Evolutionary conservation across 2,329 filamentous ascomycete genomes (phyloP), one percentile per base, ranked within the genome.

Genomic region (Curvularia hawaiiensis): DNA sequence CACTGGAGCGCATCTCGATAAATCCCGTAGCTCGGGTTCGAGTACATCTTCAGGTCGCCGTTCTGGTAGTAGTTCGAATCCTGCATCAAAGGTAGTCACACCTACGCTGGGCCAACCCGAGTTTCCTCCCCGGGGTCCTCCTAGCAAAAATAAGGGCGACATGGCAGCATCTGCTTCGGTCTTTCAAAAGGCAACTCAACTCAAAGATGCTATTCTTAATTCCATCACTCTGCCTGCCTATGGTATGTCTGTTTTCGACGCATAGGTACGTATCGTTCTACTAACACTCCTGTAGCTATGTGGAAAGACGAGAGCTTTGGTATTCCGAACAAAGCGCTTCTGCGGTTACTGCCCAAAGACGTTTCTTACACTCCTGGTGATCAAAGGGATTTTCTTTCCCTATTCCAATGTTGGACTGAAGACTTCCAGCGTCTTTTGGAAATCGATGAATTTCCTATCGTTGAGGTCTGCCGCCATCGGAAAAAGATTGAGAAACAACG

Each of bases 151-250:
- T 22, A 65, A 60, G 10, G 52, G 81, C 10, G 78, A 82, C 5
- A 74, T 82, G n/a, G 80, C 84, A 0, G 83, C 82, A 54, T 81
- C 85, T 2, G 86, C 88, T 0, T 89, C 89, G 0, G 79, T 89
- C 12, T 81, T 92, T 24, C 87, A 90, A 66, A 94, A 92, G 71
- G 85, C 90, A 53, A 86, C 85, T 8, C 80, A 88, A 50, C 85
- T 94, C 79, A 93, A 92, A 73, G 90, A 93, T 70, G 89, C 90
- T 0, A 81, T 93, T 18, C 78, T 94, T 7, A 89, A 92, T 69
- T 90, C 87, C 39, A 90, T 90, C 26, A 84, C 86, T 59, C 87
- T 91, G 70, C 90, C 90, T 0, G 88, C 91, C 22, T 79, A 92
- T 44, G 88, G 66, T 69, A 51, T 28, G 66, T 66, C 33, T 16